Evolutionary conservation across 1,284 basidiomycete species (phyloP).

Genomic region (Apiotrichum domesticum): DNA sequence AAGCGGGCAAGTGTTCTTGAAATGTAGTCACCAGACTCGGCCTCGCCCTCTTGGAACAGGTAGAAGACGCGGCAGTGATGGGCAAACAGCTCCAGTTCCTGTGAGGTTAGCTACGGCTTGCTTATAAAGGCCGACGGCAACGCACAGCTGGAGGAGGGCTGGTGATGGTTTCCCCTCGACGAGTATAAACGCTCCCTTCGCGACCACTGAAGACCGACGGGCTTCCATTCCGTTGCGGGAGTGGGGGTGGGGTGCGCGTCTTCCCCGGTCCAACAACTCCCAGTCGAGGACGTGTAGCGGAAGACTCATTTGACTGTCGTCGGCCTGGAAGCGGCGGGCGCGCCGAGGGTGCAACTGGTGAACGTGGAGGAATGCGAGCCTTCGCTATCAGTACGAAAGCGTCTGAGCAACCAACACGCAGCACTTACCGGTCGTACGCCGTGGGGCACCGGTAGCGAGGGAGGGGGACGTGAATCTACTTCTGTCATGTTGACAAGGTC

Average conservation of each 20-base stretch:
- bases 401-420: no score
- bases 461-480: no score
- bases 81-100: slow-evolving; percentile 36
- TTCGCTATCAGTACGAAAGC: neutral
- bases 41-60: slow-evolving; percentile 21
- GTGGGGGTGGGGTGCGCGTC: slow-evolving; percentile 8
- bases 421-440: neutral
- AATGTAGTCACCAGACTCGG: slow-evolving; percentile 30
- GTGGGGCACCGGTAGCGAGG: neutral
- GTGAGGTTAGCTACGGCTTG: slow-evolving; percentile 1
- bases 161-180: slow-evolving; percentile 20
- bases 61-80: slow-evolving; percentile 40
- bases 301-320: neutral
- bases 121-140: neutral
- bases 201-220: slow-evolving; percentile 19
- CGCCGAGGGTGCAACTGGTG: neutral
- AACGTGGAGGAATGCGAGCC: neutral
- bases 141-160: slow-evolving; percentile 26
- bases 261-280: neutral
- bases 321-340: neutral
- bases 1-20: slow-evolving; percentile 32
- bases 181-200: slow-evolving; percentile 25
- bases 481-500: no score
- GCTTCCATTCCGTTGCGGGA: slow-evolving; percentile 2
- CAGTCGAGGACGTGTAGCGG: neutral